Evolutionary conservation across 768 basidiomycete genomes (phyloP).

Genomic region (Collybiopsis luxurians): DNA sequence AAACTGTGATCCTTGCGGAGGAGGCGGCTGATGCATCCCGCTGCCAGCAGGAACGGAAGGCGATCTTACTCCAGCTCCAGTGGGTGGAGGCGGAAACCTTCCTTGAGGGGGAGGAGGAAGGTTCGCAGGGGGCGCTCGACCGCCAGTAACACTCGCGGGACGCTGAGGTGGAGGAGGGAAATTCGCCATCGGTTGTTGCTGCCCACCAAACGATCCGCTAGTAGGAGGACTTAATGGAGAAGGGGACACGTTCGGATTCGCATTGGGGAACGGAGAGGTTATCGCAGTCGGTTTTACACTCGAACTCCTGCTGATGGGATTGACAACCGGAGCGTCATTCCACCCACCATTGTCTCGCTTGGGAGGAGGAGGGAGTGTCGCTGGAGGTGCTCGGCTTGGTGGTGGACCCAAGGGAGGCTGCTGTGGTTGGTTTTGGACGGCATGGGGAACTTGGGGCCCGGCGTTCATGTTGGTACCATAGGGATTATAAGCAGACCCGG

Average conservation of each 20-base stretch:
- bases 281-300: constrained; percentile 71
- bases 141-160: constrained; percentile 56
- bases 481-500: constrained; percentile 24
- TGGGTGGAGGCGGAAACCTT: constrained; percentile 26
- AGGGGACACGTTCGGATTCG: too few relatives aligned
- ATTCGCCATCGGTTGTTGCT: constrained; percentile 23
- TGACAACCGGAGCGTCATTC: constrained; percentile 80
- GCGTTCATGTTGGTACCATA: constrained; percentile 18
- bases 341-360: constrained; percentile 73
- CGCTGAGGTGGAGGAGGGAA: constrained; percentile 59
- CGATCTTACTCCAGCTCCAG: constrained; percentile 19
- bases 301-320: constrained; percentile 45
- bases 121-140: constrained; percentile 38
- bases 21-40: constrained; percentile 31
- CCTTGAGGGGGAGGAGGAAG: constrained; percentile 27
- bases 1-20: constrained; percentile 50
- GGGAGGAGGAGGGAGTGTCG: constrained; percentile 44
- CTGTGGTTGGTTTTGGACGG: constrained; percentile 35
- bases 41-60: constrained; percentile 18
- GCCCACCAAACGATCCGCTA: constrained; percentile 19
- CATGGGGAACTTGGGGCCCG: constrained; percentile 28
- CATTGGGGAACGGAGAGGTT: constrained; percentile 85
- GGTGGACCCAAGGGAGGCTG: constrained; percentile 36
- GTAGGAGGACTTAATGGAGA: constrained; percentile 32
- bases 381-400: constrained; percentile 38